These are phyloP conservation scores for Penicillium polonicum DNA, from an alignment of 2,329 filamentous ascomycete genomes.

Conservation along the genomic window DNA sequence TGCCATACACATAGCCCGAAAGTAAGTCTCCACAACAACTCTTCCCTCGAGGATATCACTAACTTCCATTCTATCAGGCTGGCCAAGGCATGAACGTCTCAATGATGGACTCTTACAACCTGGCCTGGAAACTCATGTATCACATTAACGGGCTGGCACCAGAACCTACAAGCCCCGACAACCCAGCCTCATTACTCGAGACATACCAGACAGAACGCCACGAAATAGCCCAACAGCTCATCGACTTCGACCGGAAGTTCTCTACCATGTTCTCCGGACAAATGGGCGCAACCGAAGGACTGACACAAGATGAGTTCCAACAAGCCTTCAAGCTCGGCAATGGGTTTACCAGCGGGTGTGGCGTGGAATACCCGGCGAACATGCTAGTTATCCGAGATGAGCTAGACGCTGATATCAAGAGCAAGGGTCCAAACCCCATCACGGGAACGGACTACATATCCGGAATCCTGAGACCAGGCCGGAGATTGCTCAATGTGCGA, in stretches of 20 bases:
- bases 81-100: slow-evolving; percentile 79
- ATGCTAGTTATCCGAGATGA: slow-evolving; percentile 25
- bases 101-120: slow-evolving; percentile 58
- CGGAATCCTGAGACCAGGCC: slow-evolving; percentile 35
- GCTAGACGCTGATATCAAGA: slow-evolving; percentile 3
- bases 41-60: not conserved
- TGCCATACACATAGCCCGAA: slow-evolving; percentile 77
- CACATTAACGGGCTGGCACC: slow-evolving; percentile 37
- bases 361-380: slow-evolving; percentile 37
- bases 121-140: slow-evolving; percentile 42
- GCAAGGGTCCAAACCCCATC: slow-evolving; percentile 14
- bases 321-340: slow-evolving; percentile 36
- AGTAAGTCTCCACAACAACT: slow-evolving; percentile 15
- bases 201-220: slow-evolving; percentile 40
- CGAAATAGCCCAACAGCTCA: slow-evolving; percentile 38
- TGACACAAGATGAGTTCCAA: slow-evolving; percentile 35
- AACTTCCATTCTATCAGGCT: slow-evolving; percentile 41
- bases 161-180: slow-evolving; percentile 2
- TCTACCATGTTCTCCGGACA: slow-evolving; percentile 41
- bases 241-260: slow-evolving; percentile 41
- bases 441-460: slow-evolving; percentile 34
- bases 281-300: slow-evolving; percentile 27
- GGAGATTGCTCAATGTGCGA: slow-evolving; percentile 32
- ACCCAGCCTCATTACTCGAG: slow-evolving; percentile 28
- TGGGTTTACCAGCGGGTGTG: slow-evolving; percentile 40